Evolutionary conservation across 495 filamentous ascomycete genomes (phyloP).

Genomic region (Xylaria longipes): DNA sequence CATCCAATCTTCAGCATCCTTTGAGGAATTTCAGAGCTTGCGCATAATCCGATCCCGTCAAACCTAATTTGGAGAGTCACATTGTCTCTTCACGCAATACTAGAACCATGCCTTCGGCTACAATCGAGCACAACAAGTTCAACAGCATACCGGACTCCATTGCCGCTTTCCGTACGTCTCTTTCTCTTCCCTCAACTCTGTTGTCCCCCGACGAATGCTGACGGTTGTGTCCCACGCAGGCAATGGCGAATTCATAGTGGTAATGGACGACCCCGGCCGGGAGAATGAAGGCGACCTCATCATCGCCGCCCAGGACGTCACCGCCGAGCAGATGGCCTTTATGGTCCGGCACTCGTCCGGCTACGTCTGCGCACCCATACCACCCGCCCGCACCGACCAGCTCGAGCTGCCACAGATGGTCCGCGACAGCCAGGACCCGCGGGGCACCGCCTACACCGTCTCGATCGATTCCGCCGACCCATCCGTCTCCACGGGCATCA

Average conservation of each 20-base stretch:
- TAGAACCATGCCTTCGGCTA: slow-evolving; percentile 47
- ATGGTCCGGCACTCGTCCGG: slow-evolving; percentile 90
- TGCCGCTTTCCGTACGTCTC: slow-evolving; percentile 75
- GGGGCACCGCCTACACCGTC: slow-evolving; percentile 90
- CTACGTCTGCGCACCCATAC: slow-evolving; percentile 85
- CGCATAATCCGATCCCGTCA: background rate
- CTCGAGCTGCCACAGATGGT: slow-evolving; percentile 93
- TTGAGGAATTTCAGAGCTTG: background rate
- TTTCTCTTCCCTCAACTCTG: slow-evolving; percentile 24
- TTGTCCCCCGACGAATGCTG: background rate
- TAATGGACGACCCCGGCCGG: slow-evolving; percentile 86
- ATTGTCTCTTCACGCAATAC: background rate
- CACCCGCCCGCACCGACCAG: slow-evolving; percentile 65
- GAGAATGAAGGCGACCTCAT: slow-evolving; percentile 99
- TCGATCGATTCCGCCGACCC: slow-evolving; percentile 77
- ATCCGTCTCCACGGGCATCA: slow-evolving; percentile 86
- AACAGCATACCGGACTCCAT: slow-evolving; percentile 87
- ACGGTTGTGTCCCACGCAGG: slow-evolving; percentile 51
- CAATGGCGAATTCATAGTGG: slow-evolving; percentile 91
- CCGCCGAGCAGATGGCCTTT: slow-evolving; percentile 90
- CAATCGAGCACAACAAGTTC: slow-evolving; percentile 62
- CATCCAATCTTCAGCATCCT: background rate
- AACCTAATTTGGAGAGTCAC: background rate
- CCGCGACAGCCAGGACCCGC: slow-evolving; percentile 76
- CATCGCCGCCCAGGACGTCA: slow-evolving; percentile 86